Evolutionary conservation across 148 eudicot species (phyloP), one percentile per base, ranked within the genome.

Genomic region (Amaranthus palmeri): DNA sequence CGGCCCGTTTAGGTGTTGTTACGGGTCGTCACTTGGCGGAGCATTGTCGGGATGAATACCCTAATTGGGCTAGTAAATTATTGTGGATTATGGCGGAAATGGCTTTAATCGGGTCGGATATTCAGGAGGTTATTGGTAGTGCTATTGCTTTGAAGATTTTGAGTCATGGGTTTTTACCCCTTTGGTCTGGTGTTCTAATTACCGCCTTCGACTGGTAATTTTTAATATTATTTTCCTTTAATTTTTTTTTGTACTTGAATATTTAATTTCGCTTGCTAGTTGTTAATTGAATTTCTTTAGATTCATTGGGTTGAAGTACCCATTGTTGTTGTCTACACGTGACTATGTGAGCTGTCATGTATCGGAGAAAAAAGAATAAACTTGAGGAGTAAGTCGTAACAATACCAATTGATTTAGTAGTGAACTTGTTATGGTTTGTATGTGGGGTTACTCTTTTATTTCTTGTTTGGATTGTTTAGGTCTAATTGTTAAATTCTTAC

Each of bases 61-160:
- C 99, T 2, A 69, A n/a, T 12, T 96, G 99, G 99, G 97, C 97
- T 2, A 58, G 96, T 60, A 10, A 81, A 15, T 11, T 90, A 73
- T 65, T 96, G 18, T 96, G 99, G 99, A 67, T 78, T 4, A 96
- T 96, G 99, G 90, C 99, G 2, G 99, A 96, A 73, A 5, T 92
- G 12, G 99, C 99, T 0, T 71, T 96, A 6, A 87, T 96, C 40
- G 99, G 99, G 18, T 75, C 96, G 1, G 99, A 96, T 83, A 96
- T 96, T 49, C 99, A 96, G 73, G 99, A 96, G 69, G 99, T 96
- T 7, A 96, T 96, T 73, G 99, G 99, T 0, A 96, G 99, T 77
- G 99, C 99, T 8, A 96, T 96, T 83, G 99, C 99, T 6, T 83
- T 96, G 11, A 87, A 85, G 84, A 88, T 96, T 74, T 76, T 96